Conservation (phyloP, 2,329 filamentous ascomycete genomes). For the Byssochlamys sp. region DNA sequence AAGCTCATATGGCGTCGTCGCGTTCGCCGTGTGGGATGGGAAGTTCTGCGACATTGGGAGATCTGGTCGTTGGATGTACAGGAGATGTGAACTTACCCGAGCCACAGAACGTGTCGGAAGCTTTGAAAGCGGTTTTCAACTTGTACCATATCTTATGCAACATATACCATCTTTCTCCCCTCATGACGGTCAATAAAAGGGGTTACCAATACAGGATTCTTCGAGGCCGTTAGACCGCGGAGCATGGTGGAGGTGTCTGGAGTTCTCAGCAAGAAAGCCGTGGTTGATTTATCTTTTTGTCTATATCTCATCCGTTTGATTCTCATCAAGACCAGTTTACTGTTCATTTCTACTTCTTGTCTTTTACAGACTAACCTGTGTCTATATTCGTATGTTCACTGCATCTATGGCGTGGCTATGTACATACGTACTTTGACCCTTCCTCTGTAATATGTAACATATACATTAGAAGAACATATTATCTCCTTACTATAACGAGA, state of each 20-base stretch:
- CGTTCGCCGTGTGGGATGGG: conserved; percentile 29
- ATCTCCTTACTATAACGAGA: too few species aligned
- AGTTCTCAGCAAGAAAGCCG: neutral
- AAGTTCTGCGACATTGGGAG: conserved; percentile 34
- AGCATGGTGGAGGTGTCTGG: neutral
- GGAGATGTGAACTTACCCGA: conserved; percentile 19
- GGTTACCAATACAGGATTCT: neutral
- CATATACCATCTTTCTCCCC: neutral
- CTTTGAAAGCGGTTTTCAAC: neutral
- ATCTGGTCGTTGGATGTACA: conserved; percentile 36
- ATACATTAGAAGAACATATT: too few species aligned
- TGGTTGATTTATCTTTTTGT: neutral
- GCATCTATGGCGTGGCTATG: too few species aligned
- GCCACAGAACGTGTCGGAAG: neutral
- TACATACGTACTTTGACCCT: too few species aligned
- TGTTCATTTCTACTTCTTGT: neutral
- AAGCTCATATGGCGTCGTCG: conserved; percentile 20
- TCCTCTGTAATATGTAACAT: too few species aligned
- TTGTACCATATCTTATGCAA: neutral
- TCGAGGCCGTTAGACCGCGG: neutral
- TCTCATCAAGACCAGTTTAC: neutral
- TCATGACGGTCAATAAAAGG: neutral
- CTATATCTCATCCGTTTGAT: neutral
- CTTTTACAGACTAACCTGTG: too few species aligned
- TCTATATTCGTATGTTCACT: too few species aligned